Evolutionary conservation across 2,329 filamentous ascomycete species (phyloP), one percentile per base, ranked within the genome.

Genomic region (Botrytis pseudocinerea): DNA sequence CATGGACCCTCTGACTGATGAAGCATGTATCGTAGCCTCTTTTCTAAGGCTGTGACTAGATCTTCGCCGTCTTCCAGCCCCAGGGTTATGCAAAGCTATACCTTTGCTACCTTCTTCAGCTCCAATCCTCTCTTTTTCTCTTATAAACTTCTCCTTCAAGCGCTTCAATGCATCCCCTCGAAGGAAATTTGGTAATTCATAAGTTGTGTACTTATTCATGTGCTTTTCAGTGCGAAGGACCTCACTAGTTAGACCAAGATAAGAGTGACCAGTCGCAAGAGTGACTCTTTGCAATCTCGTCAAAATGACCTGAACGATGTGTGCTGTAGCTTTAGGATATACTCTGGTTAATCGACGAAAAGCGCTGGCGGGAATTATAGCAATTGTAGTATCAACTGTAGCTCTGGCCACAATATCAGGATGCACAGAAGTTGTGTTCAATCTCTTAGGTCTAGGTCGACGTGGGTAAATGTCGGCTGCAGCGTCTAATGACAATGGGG

Each of bases 391-490:
- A 80, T 99, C 97, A 38, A 97, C 92, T 25, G 94, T 97, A 9
- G 96, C 96, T 76, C 96, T 89, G n/a, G 95, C 96, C 76, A 99
- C 94, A 75, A 99, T 96, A 80, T 99, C 96, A 18, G 96, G 96
- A 82, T 99, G 96, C 0, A 93, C 94, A 22, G 96, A 98, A 76
- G 91, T 92, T 18, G 89, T 88, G 46, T 84, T 82, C 25, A 80
- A 80, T 72, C 86, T 84, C 75, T 85, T 85, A 20, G 83, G 82
- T 61, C 83, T 77, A 32, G 80, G 78, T 40, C 77, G 72, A 63
- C 79, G 76, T n/a, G 77, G 74, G 51, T 46, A 74, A 46, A 75
- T 73, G 35, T 76, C 79, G 74, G 51, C 80, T 74, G 65, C 79
- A 69, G 78, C 80, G 68, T 94, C 92, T 1, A 97, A 84, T 3